Evolutionary conservation across 2,329 filamentous ascomycete genomes (phyloP), one percentile per base, ranked within the genome.

Genomic region (Penicillium olsonii): DNA sequence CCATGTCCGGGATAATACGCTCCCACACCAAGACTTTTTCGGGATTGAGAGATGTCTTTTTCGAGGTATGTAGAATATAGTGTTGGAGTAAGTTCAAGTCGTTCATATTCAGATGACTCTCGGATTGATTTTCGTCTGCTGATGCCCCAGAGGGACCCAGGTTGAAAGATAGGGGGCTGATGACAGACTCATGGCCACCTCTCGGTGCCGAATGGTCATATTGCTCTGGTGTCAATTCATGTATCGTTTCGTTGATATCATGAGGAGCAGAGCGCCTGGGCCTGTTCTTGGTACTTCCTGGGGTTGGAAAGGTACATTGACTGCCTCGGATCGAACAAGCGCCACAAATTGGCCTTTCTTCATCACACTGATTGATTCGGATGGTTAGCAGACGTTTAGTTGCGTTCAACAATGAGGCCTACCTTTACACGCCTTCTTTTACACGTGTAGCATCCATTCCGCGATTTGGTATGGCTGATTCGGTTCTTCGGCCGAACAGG

Each of bases 351-450:
- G 62, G 62, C 11, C 48, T 48, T 19, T 46, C 50, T 41, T 65
- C 61, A 35, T 65, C 62, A 42, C 62, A 65, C 62, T 65, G 35
- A 3, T 3, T 15, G 9, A 14, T 45, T 37, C 14, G 37, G 11
- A 22, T n/a, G 0, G 4, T 31, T n/a, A 31, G 29, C n/a, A 31
- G 29, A 31, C 5, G 29, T 4, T 6, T 1, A 6, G 14, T n/a
- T 7, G 7, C n/a, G 4, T 31, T n/a, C 12, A 31, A 31, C 2
- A 4, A 31, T 12, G 7, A 19, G 5, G 33, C 27, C 2, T 50
- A 65, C 62, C 49, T 65, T 64, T n/a, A 65, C 61, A 14, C 57
- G 46, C 10, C 62, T 54, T 3, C 26, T 15, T 38, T 65, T 65
- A 44, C 61, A 65, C 1, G 48, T 51, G n/a, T 51, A 55, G 37